Base-by-base conservation (phyloP, 2,329 filamentous ascomycete species). In the Alternaria sp. region DNA sequence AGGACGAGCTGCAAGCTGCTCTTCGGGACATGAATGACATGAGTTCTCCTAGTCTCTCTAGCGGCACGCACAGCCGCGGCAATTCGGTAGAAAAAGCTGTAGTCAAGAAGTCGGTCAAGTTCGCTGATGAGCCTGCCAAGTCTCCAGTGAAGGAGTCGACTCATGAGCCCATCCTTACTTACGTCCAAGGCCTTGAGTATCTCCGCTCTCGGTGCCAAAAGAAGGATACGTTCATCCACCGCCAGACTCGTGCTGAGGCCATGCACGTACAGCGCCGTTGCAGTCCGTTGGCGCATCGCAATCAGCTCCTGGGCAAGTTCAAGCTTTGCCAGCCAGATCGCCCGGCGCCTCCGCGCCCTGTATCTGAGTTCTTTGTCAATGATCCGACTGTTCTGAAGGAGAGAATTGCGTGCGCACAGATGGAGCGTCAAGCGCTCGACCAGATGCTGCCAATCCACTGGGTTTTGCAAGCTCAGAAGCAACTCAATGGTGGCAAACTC, bases 131-230 rank as follows among this genome's bases (percentile, higher is more conserved):
- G 29, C 63, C 68, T 6, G 51, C 52, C n/a, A 57, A 72, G 45
- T 63, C 67, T 4, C 59, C 66, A 37, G 60, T 66, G 3, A 66
- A 74, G 23, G 71, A 74, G 39, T 64, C 70, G 10, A 62, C 62
- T 26, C 61, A 72, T 13, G 73, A 77, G 63, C 73, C 74, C 72
- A 91, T 95, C 71, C 89, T 90, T 3, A 90, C 93, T 5, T 97
- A 97, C 78, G 94, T 93, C 80, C 89, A 91, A 61, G 92, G 92
- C 9, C 97, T 97, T 76, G 88, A 92, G 67, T 88, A 90, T 72
- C 85, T 91, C 66, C 81, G 88, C 44, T 84, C 90, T 58, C 86
- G 86, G 31, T 87, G 86, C 13, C 87, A 86, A 56, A 82, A 83
- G 52, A 81, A 83, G 17, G 95, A 98, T 76, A 88, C 89, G 9